Evolutionary conservation across 441 rosid species (phyloP), one percentile per base, ranked within the genome.

Genomic region (Hura crepitans): DNA sequence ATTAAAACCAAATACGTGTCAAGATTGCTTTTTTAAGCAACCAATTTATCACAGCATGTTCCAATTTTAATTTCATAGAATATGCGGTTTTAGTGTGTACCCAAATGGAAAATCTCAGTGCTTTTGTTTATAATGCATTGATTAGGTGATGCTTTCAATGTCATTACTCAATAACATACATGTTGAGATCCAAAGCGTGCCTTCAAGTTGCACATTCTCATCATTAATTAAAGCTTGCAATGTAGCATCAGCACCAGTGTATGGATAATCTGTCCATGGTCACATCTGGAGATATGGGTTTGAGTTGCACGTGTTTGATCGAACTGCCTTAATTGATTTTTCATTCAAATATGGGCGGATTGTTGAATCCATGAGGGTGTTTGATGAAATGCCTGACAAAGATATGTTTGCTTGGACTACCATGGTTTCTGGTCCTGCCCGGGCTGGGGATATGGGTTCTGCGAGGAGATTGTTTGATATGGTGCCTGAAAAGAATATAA

Each of bases 51-150:
- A 56, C 78, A 6, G 74, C 74, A 49, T 57, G 65, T 75, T 69
- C 78, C 20, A 22, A 70, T 33, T 27, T 51, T 47, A 1, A 14
- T 39, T 1, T 33, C 54, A 54, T 65, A 2, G 57, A 75, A 14
- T 66, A 65, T 45, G 79, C 74, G 8, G 37, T 62, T 55, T 56
- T 25, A 47, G 75, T 73, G 27, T 75, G 62, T 72, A 57, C 59
- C 67, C 66, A 51, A 57, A 53, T 80, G 68, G 70, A 65, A 57
- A 72, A 31, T 47, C 83, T 77, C 49, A 80, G 77, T 20, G 68
- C 70, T 11, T 80, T 77, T 68, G 81, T 80, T 5, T 77, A 80
- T 56, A 77, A 80, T 53, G 81, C 83, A 7, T 72, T 74, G 72
- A 74, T 77, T 68, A 65, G 75, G 28, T 76, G 77, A 61, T 62